Percentiles rank a stretch among this genome's conserved stretches.
These are phyloP conservation scores for Solanum bukasovii DNA, from an alignment of 257 asterid genomes.

Conservation along the genomic window DNA sequence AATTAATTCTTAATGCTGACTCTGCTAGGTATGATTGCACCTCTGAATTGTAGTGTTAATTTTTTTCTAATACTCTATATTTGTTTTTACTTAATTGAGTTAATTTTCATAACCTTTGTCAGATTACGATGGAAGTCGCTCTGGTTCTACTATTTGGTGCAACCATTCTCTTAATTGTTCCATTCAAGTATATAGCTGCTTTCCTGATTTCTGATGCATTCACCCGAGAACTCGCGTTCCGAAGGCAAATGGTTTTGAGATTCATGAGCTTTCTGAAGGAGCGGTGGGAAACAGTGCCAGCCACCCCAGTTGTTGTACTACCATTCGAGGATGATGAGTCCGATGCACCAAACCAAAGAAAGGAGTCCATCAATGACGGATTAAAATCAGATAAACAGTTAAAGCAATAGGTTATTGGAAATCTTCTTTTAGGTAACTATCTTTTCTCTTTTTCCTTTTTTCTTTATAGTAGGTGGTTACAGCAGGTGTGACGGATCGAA, in stretches of 20 bases:
- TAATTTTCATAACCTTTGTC: background rate
- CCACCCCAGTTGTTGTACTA: conserved; percentile 77
- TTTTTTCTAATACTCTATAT: background rate
- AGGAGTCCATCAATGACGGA: background rate
- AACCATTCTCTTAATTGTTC: conserved; percentile 49
- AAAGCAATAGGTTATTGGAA: background rate
- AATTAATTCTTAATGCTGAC: background rate
- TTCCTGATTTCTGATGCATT: conserved; percentile 60
- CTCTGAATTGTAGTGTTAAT: background rate
- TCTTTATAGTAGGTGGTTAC: background rate
- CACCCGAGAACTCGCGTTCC: conserved; percentile 78
- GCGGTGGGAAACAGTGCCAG: conserved; percentile 87
- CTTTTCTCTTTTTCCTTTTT: background rate
- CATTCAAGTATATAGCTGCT: conserved; percentile 67
- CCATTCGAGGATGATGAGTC: conserved; percentile 50
- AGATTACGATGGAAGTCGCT: conserved; percentile 86
- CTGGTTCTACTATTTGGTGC: conserved; percentile 54
- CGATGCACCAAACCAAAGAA: conserved; percentile 7
- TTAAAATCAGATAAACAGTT: conserved; percentile 9
- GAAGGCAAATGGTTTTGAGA: conserved; percentile 60
- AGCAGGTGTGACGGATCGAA: background rate
- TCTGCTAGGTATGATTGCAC: background rate
- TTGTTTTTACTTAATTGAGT: background rate
- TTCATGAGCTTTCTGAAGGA: conserved; percentile 63
- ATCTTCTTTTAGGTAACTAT: background rate